Evolutionary conservation across 257 asterid genomes (phyloP).

Genomic region (Datura wrightii): DNA sequence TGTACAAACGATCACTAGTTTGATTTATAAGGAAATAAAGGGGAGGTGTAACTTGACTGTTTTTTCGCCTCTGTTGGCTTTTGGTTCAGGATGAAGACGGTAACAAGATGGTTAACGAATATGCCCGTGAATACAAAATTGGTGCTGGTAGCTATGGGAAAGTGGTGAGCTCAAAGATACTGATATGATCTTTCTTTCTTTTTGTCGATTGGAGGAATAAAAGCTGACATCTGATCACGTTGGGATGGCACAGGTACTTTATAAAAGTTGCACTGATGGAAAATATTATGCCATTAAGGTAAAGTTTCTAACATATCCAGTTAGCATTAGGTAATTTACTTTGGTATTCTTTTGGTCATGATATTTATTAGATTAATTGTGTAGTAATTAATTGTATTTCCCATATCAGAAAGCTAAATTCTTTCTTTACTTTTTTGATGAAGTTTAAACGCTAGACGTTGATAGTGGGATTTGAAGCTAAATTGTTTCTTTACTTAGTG

Average conservation of each 20-base stretch:
- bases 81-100: slow-evolving; percentile 75
- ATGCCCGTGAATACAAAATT: slow-evolving; percentile 76
- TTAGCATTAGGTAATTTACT: not conserved
- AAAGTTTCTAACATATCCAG: slow-evolving; percentile 11
- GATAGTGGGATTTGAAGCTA: not conserved
- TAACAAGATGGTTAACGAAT: slow-evolving; percentile 83
- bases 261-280: slow-evolving; percentile 74
- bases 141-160: slow-evolving; percentile 99
- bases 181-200: not conserved
- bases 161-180: slow-evolving; percentile 70
- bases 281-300: slow-evolving; percentile 94
- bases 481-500: slow-evolving; percentile 11
- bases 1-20: not conserved
- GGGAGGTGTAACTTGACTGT: not conserved
- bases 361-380: not conserved
- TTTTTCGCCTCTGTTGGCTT: not conserved
- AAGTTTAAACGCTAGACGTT: not conserved
- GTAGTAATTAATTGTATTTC: slow-evolving; percentile 14
- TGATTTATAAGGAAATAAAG: not conserved
- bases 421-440: not conserved
- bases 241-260: slow-evolving; percentile 75
- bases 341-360: not conserved
- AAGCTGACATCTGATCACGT: not conserved
- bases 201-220: not conserved
- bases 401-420: not conserved